Percentiles rank a stretch among this genome's conserved stretches.
These are phyloP conservation scores for Sporothrix protearum DNA, from an alignment of 2,329 filamentous ascomycete species.

Conservation along the genomic window DNA sequence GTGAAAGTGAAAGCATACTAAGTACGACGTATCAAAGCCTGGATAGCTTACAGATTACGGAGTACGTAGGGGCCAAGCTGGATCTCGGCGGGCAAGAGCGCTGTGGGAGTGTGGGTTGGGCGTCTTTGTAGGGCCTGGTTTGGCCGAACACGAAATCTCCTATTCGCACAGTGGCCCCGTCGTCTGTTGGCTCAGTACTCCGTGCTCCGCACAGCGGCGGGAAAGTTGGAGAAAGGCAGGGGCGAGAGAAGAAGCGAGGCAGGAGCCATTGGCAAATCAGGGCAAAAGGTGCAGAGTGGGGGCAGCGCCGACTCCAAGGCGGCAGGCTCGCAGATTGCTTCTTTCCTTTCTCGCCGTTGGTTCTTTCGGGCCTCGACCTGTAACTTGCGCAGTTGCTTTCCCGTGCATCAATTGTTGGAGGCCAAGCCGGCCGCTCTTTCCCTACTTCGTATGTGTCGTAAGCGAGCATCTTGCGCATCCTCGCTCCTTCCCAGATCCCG, in stretches of 20 bases:
- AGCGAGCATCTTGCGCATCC: neutral
- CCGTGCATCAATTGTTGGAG: conserved; percentile 12
- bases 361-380: neutral
- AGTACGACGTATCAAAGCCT: neutral
- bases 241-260: neutral
- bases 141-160: neutral
- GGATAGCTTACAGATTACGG: neutral
- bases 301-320: too few relatives aligned
- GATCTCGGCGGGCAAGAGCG: neutral
- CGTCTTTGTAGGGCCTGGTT: neutral
- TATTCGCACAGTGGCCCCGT: neutral
- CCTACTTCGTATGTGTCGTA: neutral
- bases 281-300: neutral
- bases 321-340: neutral
- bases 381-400: neutral
- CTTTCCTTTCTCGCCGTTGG: neutral
- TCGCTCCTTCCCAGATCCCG: conserved; percentile 3
- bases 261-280: conserved; percentile 20
- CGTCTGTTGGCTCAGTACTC: too few relatives aligned
- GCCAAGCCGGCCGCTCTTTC: neutral
- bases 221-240: conserved; percentile 5
- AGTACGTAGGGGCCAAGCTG: neutral
- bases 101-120: neutral
- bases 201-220: neutral
- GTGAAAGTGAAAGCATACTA: neutral